Evolutionary conservation across 495 filamentous ascomycete genomes (phyloP).

Genomic region (Rhypophila decipiens): DNA sequence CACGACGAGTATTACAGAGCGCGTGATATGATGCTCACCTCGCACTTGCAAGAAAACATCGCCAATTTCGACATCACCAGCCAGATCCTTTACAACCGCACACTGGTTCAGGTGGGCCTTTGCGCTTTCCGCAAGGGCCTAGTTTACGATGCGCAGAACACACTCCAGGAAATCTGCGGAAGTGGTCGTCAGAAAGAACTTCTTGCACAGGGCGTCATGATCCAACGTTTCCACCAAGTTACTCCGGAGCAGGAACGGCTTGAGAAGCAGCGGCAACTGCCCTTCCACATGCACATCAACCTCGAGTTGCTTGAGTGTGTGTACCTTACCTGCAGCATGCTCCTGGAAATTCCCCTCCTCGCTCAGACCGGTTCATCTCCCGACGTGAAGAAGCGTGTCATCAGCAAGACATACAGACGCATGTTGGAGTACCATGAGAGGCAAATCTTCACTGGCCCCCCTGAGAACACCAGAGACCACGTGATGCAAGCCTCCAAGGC

Average conservation of each 20-base stretch:
- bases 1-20: slow-evolving; percentile 97
- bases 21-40: slow-evolving; percentile 99
- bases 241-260: slow-evolving; percentile 95
- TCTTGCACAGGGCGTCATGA: slow-evolving; percentile 94
- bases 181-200: slow-evolving; percentile 96
- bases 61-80: slow-evolving; percentile 89
- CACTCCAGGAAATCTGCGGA: slow-evolving; percentile 94
- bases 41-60: slow-evolving; percentile 96
- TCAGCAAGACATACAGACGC: slow-evolving; percentile 98
- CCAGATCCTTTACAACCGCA: slow-evolving; percentile 98
- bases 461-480: slow-evolving; percentile 97
- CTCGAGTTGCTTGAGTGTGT: slow-evolving; percentile 96
- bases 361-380: slow-evolving; percentile 94
- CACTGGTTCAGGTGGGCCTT: slow-evolving; percentile 93
- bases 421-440: slow-evolving; percentile 99
- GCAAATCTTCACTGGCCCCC: slow-evolving; percentile 96
- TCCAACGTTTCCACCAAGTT: slow-evolving; percentile 90
- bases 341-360: slow-evolving; percentile 93
- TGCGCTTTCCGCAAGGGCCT: slow-evolving; percentile 96
- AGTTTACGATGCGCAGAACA: slow-evolving; percentile 94
- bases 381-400: slow-evolving; percentile 94
- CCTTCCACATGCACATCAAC: slow-evolving; percentile 99
- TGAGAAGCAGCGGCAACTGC: slow-evolving; percentile 91
- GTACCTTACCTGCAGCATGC: slow-evolving; percentile 97
- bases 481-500: slow-evolving; percentile 99